Conservation (phyloP, 441 rosid genomes). For the Eruca vesicaria region DNA sequence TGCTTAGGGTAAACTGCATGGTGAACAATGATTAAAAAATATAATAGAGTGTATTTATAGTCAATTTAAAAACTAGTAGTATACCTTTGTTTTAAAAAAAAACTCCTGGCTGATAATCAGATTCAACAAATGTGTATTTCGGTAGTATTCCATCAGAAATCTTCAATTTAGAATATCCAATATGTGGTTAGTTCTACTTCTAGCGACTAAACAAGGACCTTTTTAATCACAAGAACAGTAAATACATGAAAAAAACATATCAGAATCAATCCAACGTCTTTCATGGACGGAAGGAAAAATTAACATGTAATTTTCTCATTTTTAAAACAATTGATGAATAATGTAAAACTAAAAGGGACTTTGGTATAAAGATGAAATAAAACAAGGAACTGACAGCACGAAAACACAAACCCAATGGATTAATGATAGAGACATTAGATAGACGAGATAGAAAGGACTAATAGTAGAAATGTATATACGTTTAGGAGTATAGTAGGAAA, state of each 20-base stretch:
- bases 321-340: background rate
- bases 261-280: no score
- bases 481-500: background rate
- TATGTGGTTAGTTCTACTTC: background rate
- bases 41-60: background rate
- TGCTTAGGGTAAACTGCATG: background rate
- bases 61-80: background rate
- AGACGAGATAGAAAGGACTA: background rate
- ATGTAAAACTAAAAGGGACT: background rate
- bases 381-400: background rate
- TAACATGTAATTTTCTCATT: background rate
- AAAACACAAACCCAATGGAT: background rate
- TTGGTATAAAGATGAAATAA: background rate
- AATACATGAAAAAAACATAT: background rate
- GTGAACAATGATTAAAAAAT: background rate
- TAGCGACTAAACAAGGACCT: no score
- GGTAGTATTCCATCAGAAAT: background rate
- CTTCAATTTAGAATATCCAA: background rate
- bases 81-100: background rate
- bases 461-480: background rate
- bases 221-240: background rate
- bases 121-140: background rate
- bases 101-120: background rate
- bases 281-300: no score
- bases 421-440: conserved; percentile 1